Percentiles rank a stretch among this genome's conserved stretches.
Conservation (phyloP, 169 alveolate species). For the Sarcocystis neurona region DNA sequence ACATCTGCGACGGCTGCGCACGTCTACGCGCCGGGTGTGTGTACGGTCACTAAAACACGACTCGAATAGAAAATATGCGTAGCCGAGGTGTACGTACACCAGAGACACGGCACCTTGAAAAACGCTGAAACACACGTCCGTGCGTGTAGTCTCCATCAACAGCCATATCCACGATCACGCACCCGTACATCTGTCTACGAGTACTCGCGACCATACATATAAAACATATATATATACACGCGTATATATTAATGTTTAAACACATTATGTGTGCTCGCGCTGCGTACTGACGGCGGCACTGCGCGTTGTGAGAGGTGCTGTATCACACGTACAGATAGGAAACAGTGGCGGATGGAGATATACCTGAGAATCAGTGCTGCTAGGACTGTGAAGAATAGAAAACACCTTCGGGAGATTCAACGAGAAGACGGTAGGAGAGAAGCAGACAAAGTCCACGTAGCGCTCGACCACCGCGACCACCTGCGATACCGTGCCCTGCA, state of each 20-base stretch:
- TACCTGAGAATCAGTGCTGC: neutral
- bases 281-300: neutral
- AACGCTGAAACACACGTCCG: too few species aligned
- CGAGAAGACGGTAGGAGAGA: conserved; percentile 48
- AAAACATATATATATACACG: too few species aligned
- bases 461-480: conserved; percentile 54
- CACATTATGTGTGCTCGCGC: neutral
- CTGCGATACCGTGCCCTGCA: conserved; percentile 41
- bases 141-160: too few species aligned
- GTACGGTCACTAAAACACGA: too few species aligned
- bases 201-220: too few species aligned
- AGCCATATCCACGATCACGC: too few species aligned
- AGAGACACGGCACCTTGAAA: too few species aligned
- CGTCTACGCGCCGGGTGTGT: too few species aligned
- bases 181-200: too few species aligned
- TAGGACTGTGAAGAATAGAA: neutral
- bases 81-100: neutral
- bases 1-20: too few species aligned
- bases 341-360: neutral
- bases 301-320: neutral
- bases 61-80: too few species aligned
- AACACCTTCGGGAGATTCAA: conserved; percentile 8
- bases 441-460: conserved; percentile 34
- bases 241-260: neutral
- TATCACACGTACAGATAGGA: neutral